Evolutionary conservation across 257 asterid genomes (phyloP).

Genomic region (Echites panduratus): DNA sequence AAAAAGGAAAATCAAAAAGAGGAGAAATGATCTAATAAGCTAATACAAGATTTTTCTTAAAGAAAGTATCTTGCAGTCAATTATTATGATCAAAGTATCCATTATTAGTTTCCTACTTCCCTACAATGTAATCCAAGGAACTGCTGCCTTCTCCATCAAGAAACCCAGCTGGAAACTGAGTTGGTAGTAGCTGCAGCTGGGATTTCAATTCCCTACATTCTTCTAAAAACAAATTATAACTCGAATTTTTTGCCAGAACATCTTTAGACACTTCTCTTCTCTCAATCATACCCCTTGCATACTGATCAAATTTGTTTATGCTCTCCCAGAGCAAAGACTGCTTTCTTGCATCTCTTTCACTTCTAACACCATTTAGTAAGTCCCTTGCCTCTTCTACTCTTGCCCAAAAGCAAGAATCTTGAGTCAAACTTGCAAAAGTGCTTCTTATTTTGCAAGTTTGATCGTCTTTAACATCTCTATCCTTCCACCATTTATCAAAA

Average conservation of each 20-base stretch:
- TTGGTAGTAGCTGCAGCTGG: slow-evolving; percentile 33
- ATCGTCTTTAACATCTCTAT: slow-evolving; percentile 39
- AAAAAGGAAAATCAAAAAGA: no score
- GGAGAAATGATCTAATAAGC: not conserved
- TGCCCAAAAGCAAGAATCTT: slow-evolving; percentile 93
- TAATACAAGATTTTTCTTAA: not conserved
- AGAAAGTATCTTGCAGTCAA: not conserved
- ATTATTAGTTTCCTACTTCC: slow-evolving; percentile 2
- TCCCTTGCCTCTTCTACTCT: slow-evolving; percentile 76
- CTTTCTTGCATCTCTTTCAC: slow-evolving; percentile 43
- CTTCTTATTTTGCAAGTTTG: slow-evolving; percentile 43
- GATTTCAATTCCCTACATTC: slow-evolving; percentile 54
- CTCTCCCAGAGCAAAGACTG: slow-evolving; percentile 29
- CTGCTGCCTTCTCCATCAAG: slow-evolving; percentile 30
- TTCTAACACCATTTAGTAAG: slow-evolving; percentile 25
- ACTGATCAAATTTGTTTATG: slow-evolving; percentile 50
- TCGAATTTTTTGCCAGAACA: slow-evolving; percentile 69
- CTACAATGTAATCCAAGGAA: slow-evolving; percentile 21
- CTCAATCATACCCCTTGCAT: slow-evolving; percentile 52
- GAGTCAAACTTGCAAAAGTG: slow-evolving; percentile 64
- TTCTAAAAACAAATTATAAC: slow-evolving; percentile 59
- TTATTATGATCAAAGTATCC: not conserved
- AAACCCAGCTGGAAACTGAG: slow-evolving; percentile 34
- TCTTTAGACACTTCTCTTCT: slow-evolving; percentile 73
- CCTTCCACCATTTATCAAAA: slow-evolving; percentile 86